Evolutionary conservation across 1,284 basidiomycete species (phyloP).

Genomic region (Cutaneotrichosporon arboriforme): DNA sequence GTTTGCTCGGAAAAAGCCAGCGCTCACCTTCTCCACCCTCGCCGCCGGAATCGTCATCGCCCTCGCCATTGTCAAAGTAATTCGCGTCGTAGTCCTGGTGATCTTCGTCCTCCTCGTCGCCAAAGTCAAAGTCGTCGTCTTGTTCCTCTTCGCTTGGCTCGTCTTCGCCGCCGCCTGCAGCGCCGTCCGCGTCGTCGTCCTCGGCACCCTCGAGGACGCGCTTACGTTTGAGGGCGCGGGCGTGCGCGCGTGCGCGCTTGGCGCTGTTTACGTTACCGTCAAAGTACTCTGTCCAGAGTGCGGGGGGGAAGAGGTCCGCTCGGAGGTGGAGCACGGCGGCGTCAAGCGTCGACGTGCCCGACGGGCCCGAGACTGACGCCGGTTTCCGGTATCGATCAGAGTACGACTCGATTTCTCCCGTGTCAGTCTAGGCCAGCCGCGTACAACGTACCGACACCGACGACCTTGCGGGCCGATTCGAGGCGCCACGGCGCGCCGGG

Average conservation of each 20-base stretch:
- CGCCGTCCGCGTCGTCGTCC: constrained; percentile 6
- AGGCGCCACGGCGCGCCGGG: constrained; percentile 35
- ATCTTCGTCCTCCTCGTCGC: constrained; percentile 42
- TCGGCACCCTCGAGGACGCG: constrained; percentile 11
- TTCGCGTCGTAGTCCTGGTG: constrained; percentile 48
- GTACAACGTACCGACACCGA: constrained; percentile 36
- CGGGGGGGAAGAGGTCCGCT: constrained; percentile 39
- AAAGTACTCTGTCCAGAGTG: constrained; percentile 44
- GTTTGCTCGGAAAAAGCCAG: not conserved
- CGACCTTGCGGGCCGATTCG: constrained; percentile 33
- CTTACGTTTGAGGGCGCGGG: constrained; percentile 5
- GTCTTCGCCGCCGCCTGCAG: constrained; percentile 9
- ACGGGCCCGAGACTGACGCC: constrained; percentile 1
- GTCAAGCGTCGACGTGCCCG: constrained; percentile 22
- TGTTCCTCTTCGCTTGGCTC: constrained; percentile 9
- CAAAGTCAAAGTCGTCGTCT: constrained; percentile 44
- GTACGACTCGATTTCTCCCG: constrained; percentile 46
- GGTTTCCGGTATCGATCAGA: constrained; percentile 34
- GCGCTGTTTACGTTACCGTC: constrained; percentile 17
- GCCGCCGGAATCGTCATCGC: constrained; percentile 4
- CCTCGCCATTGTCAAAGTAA: constrained; percentile 43
- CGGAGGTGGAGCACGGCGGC: constrained; percentile 38
- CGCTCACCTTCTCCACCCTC: constrained; percentile 4
- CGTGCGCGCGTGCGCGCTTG: constrained; percentile 2
- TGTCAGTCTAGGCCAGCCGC: not conserved